Conservation (phyloP, 768 basidiomycete species). For the Russula ochroleuca region DNA sequence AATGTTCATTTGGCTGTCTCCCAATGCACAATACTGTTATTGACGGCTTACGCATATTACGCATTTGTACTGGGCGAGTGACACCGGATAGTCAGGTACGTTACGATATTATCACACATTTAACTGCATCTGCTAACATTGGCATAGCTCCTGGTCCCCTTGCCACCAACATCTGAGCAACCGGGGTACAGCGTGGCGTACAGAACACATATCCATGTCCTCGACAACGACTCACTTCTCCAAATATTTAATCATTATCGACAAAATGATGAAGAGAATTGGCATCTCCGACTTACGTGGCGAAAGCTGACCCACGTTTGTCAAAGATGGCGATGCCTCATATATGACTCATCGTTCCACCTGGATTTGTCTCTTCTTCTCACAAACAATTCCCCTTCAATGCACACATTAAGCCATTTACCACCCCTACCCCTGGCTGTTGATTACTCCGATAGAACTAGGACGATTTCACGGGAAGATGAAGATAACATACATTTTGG, state of each 20-base stretch:
- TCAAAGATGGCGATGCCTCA: slow-evolving; percentile 7
- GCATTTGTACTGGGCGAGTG: neutral
- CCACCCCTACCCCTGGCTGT: neutral
- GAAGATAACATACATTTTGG: neutral
- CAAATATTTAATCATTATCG: neutral
- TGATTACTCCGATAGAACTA: neutral
- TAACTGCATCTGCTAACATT: neutral
- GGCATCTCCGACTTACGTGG: slow-evolving; percentile 8
- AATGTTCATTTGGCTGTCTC: neutral
- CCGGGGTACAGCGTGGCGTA: neutral
- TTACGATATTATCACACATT: neutral
- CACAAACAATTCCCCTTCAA: neutral
- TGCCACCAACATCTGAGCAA: slow-evolving; percentile 3
- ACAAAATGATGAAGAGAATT: neutral
- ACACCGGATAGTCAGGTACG: neutral
- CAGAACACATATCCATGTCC: neutral
- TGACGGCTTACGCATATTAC: neutral
- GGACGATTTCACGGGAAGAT: neutral
- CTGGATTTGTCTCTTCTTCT: neutral
- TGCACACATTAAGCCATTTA: neutral
- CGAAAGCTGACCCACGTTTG: slow-evolving; percentile 9
- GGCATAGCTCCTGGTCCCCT: neutral
- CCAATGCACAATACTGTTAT: neutral
- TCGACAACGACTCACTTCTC: neutral
- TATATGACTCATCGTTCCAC: neutral